A percentile compares a stretch with the other conserved stretches of the same genome.
Conservation (phyloP, 2,329 filamentous ascomycete species). For the Plectosphaerella cucumerina region DNA sequence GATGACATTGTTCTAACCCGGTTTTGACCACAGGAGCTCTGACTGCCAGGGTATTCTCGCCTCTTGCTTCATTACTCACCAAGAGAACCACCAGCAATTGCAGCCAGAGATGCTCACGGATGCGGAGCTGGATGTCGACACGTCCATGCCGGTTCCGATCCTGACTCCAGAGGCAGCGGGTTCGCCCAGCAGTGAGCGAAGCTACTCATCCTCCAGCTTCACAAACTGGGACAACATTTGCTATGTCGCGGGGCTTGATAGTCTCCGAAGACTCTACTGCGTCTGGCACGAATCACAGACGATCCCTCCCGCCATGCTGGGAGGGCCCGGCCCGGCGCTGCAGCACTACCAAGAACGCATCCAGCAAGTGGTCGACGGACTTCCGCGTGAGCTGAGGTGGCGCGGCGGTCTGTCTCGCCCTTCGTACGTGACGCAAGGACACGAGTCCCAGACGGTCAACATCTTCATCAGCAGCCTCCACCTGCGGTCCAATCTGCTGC, state of each 20-base stretch:
- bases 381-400: conserved; percentile 29
- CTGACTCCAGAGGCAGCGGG: no score
- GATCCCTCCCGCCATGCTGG: conserved; percentile 3
- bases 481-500: conserved; percentile 29
- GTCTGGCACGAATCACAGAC: conserved; percentile 26
- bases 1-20: no score
- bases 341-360: conserved; percentile 13
- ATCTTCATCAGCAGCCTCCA: conserved; percentile 31
- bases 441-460: conserved; percentile 31
- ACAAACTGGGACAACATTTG: conserved; percentile 7
- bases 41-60: conserved; percentile 22
- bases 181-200: no score
- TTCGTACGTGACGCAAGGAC: conserved; percentile 22
- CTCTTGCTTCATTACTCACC: conserved; percentile 18
- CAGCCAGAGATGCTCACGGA: conserved; percentile 22
- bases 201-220: no score
- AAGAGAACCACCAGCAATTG: conserved; percentile 17
- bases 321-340: conserved; percentile 9
- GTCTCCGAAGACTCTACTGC: conserved; percentile 25
- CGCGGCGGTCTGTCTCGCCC: conserved; percentile 27
- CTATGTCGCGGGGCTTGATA: conserved; percentile 28
- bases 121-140: conserved; percentile 19
- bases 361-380: conserved; percentile 22
- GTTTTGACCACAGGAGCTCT: conserved; percentile 15
- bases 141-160: no score